A percentile compares a stretch with the other conserved stretches of the same genome.
Conservation (phyloP, 2,329 filamentous ascomycete genomes). For the Ophiocordyceps camponoti-saundersi region DNA sequence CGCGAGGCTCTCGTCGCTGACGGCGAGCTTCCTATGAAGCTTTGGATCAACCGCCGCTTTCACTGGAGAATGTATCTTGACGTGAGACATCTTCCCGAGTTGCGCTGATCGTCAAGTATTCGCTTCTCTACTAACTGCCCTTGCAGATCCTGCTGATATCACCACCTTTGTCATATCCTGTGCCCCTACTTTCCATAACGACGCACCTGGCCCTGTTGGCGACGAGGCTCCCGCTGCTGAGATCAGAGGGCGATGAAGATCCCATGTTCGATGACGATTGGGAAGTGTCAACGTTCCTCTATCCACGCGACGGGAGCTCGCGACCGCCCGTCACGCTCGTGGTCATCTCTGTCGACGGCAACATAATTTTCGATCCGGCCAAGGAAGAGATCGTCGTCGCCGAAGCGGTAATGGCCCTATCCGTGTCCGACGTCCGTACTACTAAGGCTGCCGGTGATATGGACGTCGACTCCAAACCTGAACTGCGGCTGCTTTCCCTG, state of each 20-base stretch:
- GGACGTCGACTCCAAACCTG: slow-evolving; percentile 23
- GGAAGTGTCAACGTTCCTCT: slow-evolving; percentile 67
- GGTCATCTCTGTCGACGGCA: slow-evolving; percentile 70
- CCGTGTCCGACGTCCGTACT: slow-evolving; percentile 38
- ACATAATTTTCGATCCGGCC: slow-evolving; percentile 85
- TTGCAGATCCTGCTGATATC: slow-evolving; percentile 75
- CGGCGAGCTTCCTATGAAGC: slow-evolving; percentile 48
- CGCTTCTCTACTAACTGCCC: background rate
- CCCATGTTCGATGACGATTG: slow-evolving; percentile 97
- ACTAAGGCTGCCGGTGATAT: slow-evolving; percentile 14
- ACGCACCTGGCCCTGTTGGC: slow-evolving; percentile 85
- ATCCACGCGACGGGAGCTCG: slow-evolving; percentile 32
- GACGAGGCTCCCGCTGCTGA: slow-evolving; percentile 67
- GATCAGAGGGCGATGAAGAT: slow-evolving; percentile 85
- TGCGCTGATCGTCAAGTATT: background rate
- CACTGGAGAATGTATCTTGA: slow-evolving; percentile 96
- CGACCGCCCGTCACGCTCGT: slow-evolving; percentile 80
- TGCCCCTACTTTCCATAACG: slow-evolving; percentile 81
- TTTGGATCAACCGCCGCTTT: slow-evolving; percentile 81
- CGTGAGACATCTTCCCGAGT: slow-evolving; percentile 33
- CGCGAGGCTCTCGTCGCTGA: slow-evolving; percentile 68
- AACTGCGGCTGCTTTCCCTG: slow-evolving; percentile 47
- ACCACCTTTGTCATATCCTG: slow-evolving; percentile 80
- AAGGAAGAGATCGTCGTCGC: slow-evolving; percentile 88
- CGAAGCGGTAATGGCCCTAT: slow-evolving; percentile 75